These are phyloP conservation scores for Turnera subulata DNA, from an alignment of 345 rosid genomes.

Conservation along the genomic window DNA sequence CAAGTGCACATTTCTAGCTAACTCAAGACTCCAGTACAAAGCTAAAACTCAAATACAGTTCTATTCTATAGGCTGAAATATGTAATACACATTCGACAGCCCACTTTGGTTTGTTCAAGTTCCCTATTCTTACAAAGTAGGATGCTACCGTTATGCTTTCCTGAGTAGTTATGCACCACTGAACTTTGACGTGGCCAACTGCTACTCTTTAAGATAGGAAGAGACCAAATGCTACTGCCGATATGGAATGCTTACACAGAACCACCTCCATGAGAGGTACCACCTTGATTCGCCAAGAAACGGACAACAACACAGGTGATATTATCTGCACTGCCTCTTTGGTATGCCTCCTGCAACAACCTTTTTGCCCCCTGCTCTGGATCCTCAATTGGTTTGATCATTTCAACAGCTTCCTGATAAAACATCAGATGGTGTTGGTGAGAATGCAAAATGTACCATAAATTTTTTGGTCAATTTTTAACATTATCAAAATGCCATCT, in stretches of 20 bases:
- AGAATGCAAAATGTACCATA: neutral
- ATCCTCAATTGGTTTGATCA: slow-evolving; percentile 71
- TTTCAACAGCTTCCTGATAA: slow-evolving; percentile 82
- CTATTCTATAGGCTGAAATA: slow-evolving; percentile 23
- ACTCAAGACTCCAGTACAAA: slow-evolving; percentile 16
- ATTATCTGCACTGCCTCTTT: slow-evolving; percentile 96
- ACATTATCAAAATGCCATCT: neutral
- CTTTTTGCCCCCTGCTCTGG: slow-evolving; percentile 88
- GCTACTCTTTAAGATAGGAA: slow-evolving; percentile 1
- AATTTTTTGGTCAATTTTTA: neutral
- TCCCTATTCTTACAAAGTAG: slow-evolving; percentile 14
- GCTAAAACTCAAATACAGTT: slow-evolving; percentile 19
- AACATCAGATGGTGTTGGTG: slow-evolving; percentile 10
- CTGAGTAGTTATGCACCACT: slow-evolving; percentile 15
- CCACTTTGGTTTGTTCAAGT: slow-evolving; percentile 2
- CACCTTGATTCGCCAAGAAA: slow-evolving; percentile 54
- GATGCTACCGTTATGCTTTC: slow-evolving; percentile 13
- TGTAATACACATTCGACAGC: slow-evolving; percentile 15
- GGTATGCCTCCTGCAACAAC: slow-evolving; percentile 86
- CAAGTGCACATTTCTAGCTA: slow-evolving; percentile 25
- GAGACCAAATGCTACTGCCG: neutral
- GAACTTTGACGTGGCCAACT: slow-evolving; percentile 5
- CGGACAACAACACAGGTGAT: slow-evolving; percentile 94
- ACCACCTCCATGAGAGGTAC: slow-evolving; percentile 26
- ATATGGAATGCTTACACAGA: slow-evolving; percentile 18